Evolutionary conservation across 306 rosid species (phyloP), one percentile per base, ranked within the genome.

Genomic region (Fragaria iinumae): DNA sequence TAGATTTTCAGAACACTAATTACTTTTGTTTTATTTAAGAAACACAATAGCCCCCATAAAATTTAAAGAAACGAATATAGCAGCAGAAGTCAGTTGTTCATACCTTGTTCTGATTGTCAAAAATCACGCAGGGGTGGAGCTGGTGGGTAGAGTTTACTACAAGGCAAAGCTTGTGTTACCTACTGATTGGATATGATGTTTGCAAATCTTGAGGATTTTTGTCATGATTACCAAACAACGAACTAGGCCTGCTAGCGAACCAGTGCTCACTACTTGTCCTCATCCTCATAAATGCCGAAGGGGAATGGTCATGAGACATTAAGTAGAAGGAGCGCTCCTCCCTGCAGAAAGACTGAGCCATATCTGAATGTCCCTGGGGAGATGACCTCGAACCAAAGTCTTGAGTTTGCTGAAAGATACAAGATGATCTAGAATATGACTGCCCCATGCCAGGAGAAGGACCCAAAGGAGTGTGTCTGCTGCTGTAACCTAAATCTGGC

Each of bases 311-410:
- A 43, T 77, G 88, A 29, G 81, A 79, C 59, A 80, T 63, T 49
- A 80, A 76, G 84, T 50, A 80, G 60, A 68, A 80, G 23, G 83
- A 86, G 79, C 73, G 86, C 66, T 83, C 83, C 72, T 84, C 89
- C 81, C 87, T 80, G 81, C 82, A 74, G 73, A 84, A 73, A 32
- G 83, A 71, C 56, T 36, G 52, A 80, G 72, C 36, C 27, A 80
- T 47, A 75, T 76, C 80, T 71, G 62, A 50, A 73, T 67, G 64
- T 65, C 69, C 79, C 74, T 41, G 48, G 25, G 72, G 75, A n/a
- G 69, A 73, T 60, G 82, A 75, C n/a, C 43, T 63, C 16, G 67
- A 59, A 48, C 77, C 75, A 3, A 62, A 72, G 65, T 76, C 83
- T 70, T 79, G 84, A 73, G 71, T 76, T 13, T 69, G 79, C 80